These are phyloP conservation scores for Trichoderma lentiforme DNA, from an alignment of 2,329 filamentous ascomycete species.

Conservation along the genomic window DNA sequence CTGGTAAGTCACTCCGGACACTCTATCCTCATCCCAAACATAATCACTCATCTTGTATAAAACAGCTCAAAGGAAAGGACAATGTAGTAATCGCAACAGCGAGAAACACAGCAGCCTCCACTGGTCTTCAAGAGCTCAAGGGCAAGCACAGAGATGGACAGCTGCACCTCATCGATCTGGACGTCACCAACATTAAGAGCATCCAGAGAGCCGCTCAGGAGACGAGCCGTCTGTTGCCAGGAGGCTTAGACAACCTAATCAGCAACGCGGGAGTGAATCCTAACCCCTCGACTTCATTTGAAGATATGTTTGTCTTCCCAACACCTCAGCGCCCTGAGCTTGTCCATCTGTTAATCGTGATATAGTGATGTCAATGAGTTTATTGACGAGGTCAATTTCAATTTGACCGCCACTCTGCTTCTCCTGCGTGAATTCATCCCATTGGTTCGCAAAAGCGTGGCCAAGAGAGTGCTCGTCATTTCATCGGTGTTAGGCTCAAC, in stretches of 20 bases:
- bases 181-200: background rate
- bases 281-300: background rate
- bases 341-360: background rate
- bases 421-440: background rate
- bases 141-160: background rate
- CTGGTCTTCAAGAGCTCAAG: background rate
- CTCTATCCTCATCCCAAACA: background rate
- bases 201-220: background rate
- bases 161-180: background rate
- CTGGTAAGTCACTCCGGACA: background rate
- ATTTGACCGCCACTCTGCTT: background rate
- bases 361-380: background rate
- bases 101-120: background rate
- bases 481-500: background rate
- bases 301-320: background rate
- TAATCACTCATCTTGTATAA: background rate
- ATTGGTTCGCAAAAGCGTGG: background rate
- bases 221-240: background rate
- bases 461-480: background rate
- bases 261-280: background rate
- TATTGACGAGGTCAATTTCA: background rate
- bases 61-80: background rate
- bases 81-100: background rate
- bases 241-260: background rate
- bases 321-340: background rate